Conservation (phyloP, 1,139 yeast species). For the Yamadazyma taylorii region DNA sequence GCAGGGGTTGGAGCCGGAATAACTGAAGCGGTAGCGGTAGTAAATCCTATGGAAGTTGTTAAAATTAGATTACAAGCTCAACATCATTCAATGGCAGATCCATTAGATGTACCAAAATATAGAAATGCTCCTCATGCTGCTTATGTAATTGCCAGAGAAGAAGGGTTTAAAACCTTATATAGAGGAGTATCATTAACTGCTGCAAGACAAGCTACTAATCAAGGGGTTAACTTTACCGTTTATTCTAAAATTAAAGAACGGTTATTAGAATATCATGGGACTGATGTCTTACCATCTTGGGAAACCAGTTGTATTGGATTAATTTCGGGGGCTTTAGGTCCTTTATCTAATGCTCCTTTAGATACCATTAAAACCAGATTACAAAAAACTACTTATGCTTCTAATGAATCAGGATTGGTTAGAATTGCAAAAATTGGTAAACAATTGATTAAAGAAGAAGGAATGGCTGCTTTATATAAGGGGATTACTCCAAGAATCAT, state of each 20-base stretch:
- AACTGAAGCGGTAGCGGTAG: constrained; percentile 93
- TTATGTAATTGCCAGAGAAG: constrained; percentile 81
- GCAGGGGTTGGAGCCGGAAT: constrained; percentile 98
- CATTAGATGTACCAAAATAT: constrained; percentile 78
- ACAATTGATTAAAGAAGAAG: constrained; percentile 86
- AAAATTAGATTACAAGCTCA: constrained; percentile 96
- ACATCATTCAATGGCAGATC: constrained; percentile 85
- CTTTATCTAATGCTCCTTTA: constrained; percentile 94
- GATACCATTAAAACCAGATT: constrained; percentile 97
- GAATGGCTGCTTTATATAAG: constrained; percentile 81
- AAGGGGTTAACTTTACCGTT: constrained; percentile 97
- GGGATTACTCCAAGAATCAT: constrained; percentile 98
- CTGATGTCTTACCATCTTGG: constrained; percentile 80
- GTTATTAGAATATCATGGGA: constrained; percentile 65
- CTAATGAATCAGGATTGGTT: constrained; percentile 69
- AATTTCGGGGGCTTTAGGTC: constrained; percentile 95
- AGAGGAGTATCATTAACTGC: constrained; percentile 96
- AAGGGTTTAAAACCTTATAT: constrained; percentile 85
- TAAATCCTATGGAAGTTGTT: constrained; percentile 96
- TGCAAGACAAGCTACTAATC: constrained; percentile 97
- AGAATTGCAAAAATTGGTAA: constrained; percentile 80
- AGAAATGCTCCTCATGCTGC: constrained; percentile 93
- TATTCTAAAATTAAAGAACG: constrained; percentile 80
- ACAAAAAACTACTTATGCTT: constrained; percentile 81
- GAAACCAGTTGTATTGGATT: constrained; percentile 92